Evolutionary conservation across 192 early-diverging fungal genomes (phyloP), one percentile per base, ranked within the genome.

Genomic region (Podila horticola): DNA sequence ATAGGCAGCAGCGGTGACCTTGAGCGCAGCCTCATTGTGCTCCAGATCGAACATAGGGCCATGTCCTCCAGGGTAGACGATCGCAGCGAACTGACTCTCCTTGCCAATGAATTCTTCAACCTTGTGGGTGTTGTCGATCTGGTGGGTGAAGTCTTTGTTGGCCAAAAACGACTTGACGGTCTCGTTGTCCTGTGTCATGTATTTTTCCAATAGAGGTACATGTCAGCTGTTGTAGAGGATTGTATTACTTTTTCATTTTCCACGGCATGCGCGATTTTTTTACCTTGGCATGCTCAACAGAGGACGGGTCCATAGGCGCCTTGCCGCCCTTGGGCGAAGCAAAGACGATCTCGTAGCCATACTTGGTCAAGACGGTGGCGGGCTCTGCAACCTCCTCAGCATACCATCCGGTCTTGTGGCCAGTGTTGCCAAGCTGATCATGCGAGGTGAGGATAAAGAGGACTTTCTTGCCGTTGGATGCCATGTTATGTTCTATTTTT

Each of bases 41-140:
- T 71, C 70, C 3, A 90, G 67, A 64, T 90, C 88, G 64, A 82
- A 90, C 88, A 89, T 86, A 28, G 87, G 85, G 12, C 88, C 89
- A 48, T 90, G 89, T 19, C 89, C 89, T 20, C 89, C 89, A 4
- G 89, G 89, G 71, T 84, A 88, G 48, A 90, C 55, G 28, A 90
- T 71, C 15, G 85, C 88, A 26, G 52, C 85, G 58, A 84, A 90
- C 4, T 90, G 69, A 1, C 12, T 33, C 51, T 75, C 79, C 28
- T 76, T 81, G 52, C 82, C 65, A 20, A 74, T 38, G 61, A 84
- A 72, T n/a, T 83, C 82, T 5, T 60, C 59, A 30, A 90, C 33
- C 33, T 84, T 69, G 45, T 87, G 69, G 24, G 88, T 89, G 45
- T 88, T 67, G 30, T 84, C 70, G 33, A 85, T 62, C 45, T 74